Evolutionary conservation across 768 basidiomycete species (phyloP), one percentile per base, ranked within the genome.

Genomic region (Mycena latifolia): DNA sequence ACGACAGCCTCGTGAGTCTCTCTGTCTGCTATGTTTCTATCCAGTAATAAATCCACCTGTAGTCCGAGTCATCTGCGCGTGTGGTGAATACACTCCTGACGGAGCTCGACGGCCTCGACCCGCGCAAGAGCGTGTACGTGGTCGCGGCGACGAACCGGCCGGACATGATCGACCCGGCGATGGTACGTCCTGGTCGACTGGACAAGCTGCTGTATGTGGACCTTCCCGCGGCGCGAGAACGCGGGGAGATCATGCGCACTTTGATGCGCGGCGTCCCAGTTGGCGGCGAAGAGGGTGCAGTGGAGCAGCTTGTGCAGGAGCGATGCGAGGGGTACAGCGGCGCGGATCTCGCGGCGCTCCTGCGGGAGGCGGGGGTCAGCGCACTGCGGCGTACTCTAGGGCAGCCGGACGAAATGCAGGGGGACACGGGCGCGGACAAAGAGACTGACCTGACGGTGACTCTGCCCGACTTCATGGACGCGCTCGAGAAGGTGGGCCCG

Each of bases 111-210:
- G 96, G 96, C 0, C 89, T 98, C 27, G 94, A 96, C 65, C 82
- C 88, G 2, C 88, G 95, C 35, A 94, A 93, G 77, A 86, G 87
- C 43, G 94, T 98, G 63, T 96, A 95, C 72, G 95, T 98, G 46
- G 94, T 98, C 63, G 96, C 92, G 0, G 96, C 96, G 10, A 98
- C 95, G 31, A 98, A 97, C 77, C 85, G 96, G 15, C 96, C 96
- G 1, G 95, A 98, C 80, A 97, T 97, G 90, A 96, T 98, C 65
- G 96, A 98, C 74, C 96, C 96, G 0, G 96, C 96, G 9, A 96
- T 97, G 95, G 94, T 95, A 57, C 92, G 96, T n/a, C 96, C 96
- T 0, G 96, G 96, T 0, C 88, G 96, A 12, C 86, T 98, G 14
- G 96, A 98, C 80, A 98, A 98, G 76, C 85, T 97, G 7, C 84